A percentile compares a stretch with the other conserved stretches of the same genome.
phyloP scores from a whole-genome alignment of 176 grass and related monocot species.

The Musa schizocarpa region DNA sequence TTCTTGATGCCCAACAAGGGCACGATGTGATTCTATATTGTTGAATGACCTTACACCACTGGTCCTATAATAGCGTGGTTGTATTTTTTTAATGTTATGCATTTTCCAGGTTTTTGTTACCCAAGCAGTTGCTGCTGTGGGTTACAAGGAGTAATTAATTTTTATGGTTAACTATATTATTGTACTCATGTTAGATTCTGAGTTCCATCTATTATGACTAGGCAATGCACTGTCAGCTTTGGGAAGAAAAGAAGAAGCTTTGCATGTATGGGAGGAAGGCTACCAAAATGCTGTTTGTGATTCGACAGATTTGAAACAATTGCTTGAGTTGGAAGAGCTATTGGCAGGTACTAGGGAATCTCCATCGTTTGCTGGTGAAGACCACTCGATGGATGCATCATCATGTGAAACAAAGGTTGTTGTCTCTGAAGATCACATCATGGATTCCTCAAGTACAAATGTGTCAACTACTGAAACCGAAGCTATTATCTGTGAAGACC shows the following conservation, averaged over 20 bases:
- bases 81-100: not conserved
- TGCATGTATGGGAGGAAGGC: conserved; percentile 73
- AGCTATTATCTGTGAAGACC: conserved; percentile 74
- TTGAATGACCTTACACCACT: no score
- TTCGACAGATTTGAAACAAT: conserved; percentile 74
- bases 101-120: not conserved
- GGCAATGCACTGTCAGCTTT: conserved; percentile 69
- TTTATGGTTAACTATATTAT: not conserved
- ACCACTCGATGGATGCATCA: conserved; percentile 34
- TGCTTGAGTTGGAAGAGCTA: conserved; percentile 85
- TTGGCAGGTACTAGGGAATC: conserved; percentile 48
- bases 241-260: conserved; percentile 76
- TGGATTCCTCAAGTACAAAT: conserved; percentile 24
- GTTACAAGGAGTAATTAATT: not conserved
- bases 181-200: not conserved
- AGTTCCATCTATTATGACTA: conserved; percentile 14
- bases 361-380: conserved; percentile 26
- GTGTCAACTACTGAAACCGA: conserved; percentile 44
- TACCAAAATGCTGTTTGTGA: conserved; percentile 64
- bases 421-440: conserved; percentile 64
- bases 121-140: not conserved
- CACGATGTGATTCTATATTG: no score
- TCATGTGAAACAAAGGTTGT: conserved; percentile 89
- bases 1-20: not conserved
- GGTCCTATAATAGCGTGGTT: not conserved